A percentile compares a stretch with the other conserved stretches of the same genome.
These are phyloP conservation scores for Xerocomellus amylosporus DNA, from an alignment of 768 basidiomycete genomes.

Conservation along the genomic window DNA sequence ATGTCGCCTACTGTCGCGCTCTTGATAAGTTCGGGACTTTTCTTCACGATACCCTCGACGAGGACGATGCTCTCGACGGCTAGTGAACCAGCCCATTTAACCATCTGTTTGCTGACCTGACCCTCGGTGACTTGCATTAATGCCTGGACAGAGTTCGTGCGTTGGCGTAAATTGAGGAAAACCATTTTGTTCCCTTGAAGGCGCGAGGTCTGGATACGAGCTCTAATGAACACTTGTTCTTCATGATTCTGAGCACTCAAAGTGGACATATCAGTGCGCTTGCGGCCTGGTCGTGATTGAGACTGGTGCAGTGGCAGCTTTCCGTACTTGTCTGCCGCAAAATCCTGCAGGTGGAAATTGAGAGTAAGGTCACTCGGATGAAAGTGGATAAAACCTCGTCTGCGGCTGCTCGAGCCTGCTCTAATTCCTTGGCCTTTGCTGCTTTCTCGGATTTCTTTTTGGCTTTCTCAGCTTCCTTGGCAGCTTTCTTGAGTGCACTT, in stretches of 20 bases:
- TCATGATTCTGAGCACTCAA: slow-evolving; percentile 64
- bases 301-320: slow-evolving; percentile 89
- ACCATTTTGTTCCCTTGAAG: slow-evolving; percentile 95
- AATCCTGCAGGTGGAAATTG: slow-evolving; percentile 52
- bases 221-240: slow-evolving; percentile 78
- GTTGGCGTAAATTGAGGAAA: slow-evolving; percentile 89
- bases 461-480: slow-evolving; percentile 88
- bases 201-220: slow-evolving; percentile 87
- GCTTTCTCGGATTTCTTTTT: slow-evolving; percentile 85
- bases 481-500: slow-evolving; percentile 86
- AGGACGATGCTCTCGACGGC: slow-evolving; percentile 88
- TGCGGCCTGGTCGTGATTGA: slow-evolving; percentile 62
- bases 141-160: slow-evolving; percentile 83
- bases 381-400: slow-evolving; percentile 41
- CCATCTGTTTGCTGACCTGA: slow-evolving; percentile 94
- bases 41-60: slow-evolving; percentile 79
- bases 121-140: slow-evolving; percentile 68
- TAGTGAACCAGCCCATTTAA: slow-evolving; percentile 82
- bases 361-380: slow-evolving; percentile 35
- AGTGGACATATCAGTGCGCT: slow-evolving; percentile 61
- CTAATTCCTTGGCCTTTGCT: slow-evolving; percentile 74
- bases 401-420: slow-evolving; percentile 63
- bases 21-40: slow-evolving; percentile 82
- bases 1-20: slow-evolving; percentile 84
- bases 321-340: slow-evolving; percentile 78